Evolutionary conservation across 2,329 filamentous ascomycete genomes (phyloP), one percentile per base, ranked within the genome.

Genomic region (Colletotrichum karsti): DNA sequence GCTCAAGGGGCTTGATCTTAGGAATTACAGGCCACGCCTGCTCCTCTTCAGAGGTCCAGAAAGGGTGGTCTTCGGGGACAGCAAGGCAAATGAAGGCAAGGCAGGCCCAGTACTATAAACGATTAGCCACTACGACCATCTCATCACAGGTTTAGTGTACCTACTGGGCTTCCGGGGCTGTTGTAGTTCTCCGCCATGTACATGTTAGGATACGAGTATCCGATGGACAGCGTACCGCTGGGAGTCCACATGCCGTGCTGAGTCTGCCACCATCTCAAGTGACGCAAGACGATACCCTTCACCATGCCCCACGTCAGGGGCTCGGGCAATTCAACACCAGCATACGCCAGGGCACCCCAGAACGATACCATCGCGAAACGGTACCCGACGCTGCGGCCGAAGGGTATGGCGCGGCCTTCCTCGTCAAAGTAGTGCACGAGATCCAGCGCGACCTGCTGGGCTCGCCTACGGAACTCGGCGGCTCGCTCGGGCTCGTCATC

Each of bases 291-390:
- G 13, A 95, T 85, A 2, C 93, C 92, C 77, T 93, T 94, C 15
- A 94, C 90, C 73, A 93, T 91, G 3, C 93, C 92, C 92, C 92
- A 94, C 3, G 90, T 92, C 59, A 95, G 80, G 0, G 92, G 92
- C 7, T 84, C 84, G 0, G 92, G 92, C 5, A 94, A 84, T 59
- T 93, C 91, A 56, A 94, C 90, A 71, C 90, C 90, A 4, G 92
- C 92, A 73, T 93, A 94, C 1, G 91, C 93, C 28, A 94, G 80
- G 0, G 92, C 91, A 12, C 91, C 90, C 92, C 92, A 95, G 80
- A 95, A 95, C 0, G 90, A 92, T n/a, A 91, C 90, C 90, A 94
- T 94, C 54, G 92, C 92, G 77, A 94, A 95, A n/a, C 92, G 88
- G 77, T 95, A 95, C 7, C 91, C 93, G 55, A 95, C 86, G 58